Evolutionary conservation across 192 early-diverging fungal genomes (phyloP).

Genomic region (Glomus cerebriforme): DNA sequence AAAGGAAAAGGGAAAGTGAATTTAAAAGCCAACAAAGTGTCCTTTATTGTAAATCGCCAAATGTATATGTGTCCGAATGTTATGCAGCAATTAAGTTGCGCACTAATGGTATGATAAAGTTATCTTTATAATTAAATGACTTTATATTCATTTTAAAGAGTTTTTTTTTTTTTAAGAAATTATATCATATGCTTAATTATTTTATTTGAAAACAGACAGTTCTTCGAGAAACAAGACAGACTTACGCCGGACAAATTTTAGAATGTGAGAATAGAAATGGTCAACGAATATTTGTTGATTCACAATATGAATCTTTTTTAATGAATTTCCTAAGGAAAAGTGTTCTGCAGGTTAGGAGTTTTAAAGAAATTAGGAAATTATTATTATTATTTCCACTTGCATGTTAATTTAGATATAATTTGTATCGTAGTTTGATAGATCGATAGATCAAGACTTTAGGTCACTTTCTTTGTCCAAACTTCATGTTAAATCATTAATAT

Average conservation of each 20-base stretch:
- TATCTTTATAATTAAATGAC: background rate
- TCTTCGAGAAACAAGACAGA: slow-evolving; percentile 24
- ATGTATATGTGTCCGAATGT: slow-evolving; percentile 25
- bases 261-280: slow-evolving; percentile 31
- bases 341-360: slow-evolving; percentile 15
- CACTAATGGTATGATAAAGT: slow-evolving; percentile 20
- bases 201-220: slow-evolving; percentile 13
- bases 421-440: slow-evolving; percentile 28
- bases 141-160: background rate
- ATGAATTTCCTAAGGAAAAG: slow-evolving; percentile 31
- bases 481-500: slow-evolving; percentile 28
- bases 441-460: slow-evolving; percentile 33
- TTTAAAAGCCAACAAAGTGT: background rate
- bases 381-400: background rate
- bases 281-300: slow-evolving; percentile 31
- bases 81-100: slow-evolving; percentile 21
- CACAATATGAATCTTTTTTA: slow-evolving; percentile 33
- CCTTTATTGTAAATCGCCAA: slow-evolving; percentile 6
- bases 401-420: background rate
- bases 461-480: slow-evolving; percentile 18
- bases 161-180: background rate
- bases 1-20: slow-evolving; percentile 15
- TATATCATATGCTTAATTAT: background rate
- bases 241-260: slow-evolving; percentile 18
- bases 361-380: background rate